Evolutionary conservation across 345 rosid genomes (phyloP).

Genomic region (Anacardium occidentale): DNA sequence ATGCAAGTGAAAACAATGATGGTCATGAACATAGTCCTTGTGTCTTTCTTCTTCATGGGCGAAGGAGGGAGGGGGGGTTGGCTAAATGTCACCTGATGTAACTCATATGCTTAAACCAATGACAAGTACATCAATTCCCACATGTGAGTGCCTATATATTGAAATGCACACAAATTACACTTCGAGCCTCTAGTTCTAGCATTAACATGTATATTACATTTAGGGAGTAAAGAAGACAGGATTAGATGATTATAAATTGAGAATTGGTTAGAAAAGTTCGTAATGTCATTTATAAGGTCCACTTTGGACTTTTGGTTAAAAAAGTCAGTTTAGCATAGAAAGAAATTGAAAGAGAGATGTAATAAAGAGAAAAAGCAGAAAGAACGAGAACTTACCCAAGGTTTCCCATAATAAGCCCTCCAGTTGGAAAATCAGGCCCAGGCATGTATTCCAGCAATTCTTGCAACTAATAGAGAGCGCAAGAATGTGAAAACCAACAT

Average conservation of each 20-base stretch:
- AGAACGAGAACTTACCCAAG: conserved; percentile 56
- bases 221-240: neutral
- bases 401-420: conserved; percentile 95
- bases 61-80: too few species aligned
- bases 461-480: conserved; percentile 64
- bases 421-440: conserved; percentile 98
- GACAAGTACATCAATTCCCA: too few species aligned
- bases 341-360: neutral
- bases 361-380: neutral
- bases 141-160: too few species aligned
- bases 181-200: neutral
- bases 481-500: conserved; percentile 22
- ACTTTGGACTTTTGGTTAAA: neutral
- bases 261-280: neutral
- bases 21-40: too few species aligned
- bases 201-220: neutral
- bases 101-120: too few species aligned
- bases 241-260: neutral
- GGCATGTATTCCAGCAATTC: conserved; percentile 98
- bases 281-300: neutral
- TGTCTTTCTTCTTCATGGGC: too few species aligned
- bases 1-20: too few species aligned
- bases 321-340: neutral
- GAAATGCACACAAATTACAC: neutral
- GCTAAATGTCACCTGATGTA: too few species aligned